Percentiles rank a stretch among this genome's conserved stretches.
Evolutionary conservation across 257 asterid species (phyloP).

Genomic region (Solanum tacnaense): DNA sequence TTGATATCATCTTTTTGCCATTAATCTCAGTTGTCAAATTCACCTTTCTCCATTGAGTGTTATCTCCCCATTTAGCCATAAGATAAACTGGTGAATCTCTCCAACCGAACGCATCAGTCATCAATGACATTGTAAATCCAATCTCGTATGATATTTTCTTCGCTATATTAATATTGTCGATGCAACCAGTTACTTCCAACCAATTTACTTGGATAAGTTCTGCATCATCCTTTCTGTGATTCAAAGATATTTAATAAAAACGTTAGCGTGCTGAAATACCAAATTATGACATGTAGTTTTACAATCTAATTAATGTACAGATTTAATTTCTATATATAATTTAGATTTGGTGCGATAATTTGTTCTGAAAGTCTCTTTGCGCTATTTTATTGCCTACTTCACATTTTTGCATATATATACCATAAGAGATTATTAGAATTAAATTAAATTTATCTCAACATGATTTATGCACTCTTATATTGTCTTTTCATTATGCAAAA

Average conservation of each 20-base stretch:
- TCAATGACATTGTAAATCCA: constrained; percentile 11
- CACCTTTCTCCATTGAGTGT: neutral
- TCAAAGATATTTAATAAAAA: neutral
- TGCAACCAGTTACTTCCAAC: constrained; percentile 23
- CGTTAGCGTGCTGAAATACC: neutral
- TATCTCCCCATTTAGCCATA: constrained; percentile 22
- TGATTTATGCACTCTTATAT: too few relatives aligned
- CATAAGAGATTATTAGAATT: too few relatives aligned
- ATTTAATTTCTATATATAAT: too few relatives aligned
- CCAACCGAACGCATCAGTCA: constrained; percentile 30
- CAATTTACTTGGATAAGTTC: constrained; percentile 12
- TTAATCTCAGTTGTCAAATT: neutral
- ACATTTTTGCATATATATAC: too few relatives aligned
- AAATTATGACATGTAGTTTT: too few relatives aligned
- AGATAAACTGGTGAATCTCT: neutral
- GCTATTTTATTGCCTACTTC: too few relatives aligned
- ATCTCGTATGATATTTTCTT: constrained; percentile 4
- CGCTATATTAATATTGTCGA: neutral
- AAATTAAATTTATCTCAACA: too few relatives aligned
- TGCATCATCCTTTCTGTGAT: neutral
- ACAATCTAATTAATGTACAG: too few relatives aligned
- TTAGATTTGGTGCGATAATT: too few relatives aligned
- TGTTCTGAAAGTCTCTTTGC: too few relatives aligned
- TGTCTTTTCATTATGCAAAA: too few relatives aligned
- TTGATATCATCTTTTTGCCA: neutral